Evolutionary conservation across 768 basidiomycete genomes (phyloP), one percentile per base, ranked within the genome.

Genomic region (Hericium coralloides): DNA sequence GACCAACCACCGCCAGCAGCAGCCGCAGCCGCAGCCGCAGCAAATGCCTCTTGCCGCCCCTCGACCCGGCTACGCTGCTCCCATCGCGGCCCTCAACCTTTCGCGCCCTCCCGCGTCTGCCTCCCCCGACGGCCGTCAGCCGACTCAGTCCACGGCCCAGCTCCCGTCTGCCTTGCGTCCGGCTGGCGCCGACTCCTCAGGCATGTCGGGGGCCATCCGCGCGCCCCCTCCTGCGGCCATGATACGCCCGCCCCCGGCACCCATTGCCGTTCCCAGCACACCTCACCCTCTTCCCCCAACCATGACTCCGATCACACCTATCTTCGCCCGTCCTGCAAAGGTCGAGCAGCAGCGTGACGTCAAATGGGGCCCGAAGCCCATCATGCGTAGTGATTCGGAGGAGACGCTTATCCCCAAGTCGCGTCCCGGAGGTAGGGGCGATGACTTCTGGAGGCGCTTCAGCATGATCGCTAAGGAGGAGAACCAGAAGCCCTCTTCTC

Each of bases 371-470:
- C 61, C 61, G 6, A 58, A 62, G 55, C 73, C 77, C 17, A 89
- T 90, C 65, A 77, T 91, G 66, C 80, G 89, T 15, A 81, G 86
- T 5, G 76, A 83, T 52, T 74, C 74, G 1, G 89, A 92, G 67
- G 87, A 84, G 43, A 80, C 82, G 2, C 66, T 87, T 2, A 67
- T 91, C 8, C 84, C 87, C 1, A 74, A 74, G 41, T 78, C 87
- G 48, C 43, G 43, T 20, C n/a, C n/a, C 14, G 87, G 88, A 2
- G 82, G 88, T 66, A 81, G 77, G 51, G 87, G 88, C 0, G 89
- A 92, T 64, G 86, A 91, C 64, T 92, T 92, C 71, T 92, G 90
- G 90, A 76, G 87, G 58, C 77, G 90, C 39, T 92, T 92, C 70
- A 88, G 85, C 59, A 89, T 91, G 75, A 83, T 92, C 59, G 89